Evolutionary conservation across 1,139 yeast genomes (phyloP).

Genomic region (Hanseniaspora uvarum): DNA sequence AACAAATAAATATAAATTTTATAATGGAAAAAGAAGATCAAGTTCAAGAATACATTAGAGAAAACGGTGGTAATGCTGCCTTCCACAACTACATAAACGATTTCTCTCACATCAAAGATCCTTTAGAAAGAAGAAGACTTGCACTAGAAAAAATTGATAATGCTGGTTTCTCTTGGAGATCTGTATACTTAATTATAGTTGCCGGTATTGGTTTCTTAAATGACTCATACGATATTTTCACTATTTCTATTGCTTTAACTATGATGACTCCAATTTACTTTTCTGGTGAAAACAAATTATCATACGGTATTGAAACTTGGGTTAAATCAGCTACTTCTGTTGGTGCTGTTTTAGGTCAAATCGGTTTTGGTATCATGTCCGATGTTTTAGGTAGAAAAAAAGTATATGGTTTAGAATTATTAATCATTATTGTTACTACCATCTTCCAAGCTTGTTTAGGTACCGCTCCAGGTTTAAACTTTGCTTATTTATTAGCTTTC

Average conservation of each 20-base stretch:
- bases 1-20: background rate
- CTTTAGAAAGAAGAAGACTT: slow-evolving; percentile 78
- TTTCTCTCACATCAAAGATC: slow-evolving; percentile 76
- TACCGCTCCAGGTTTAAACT: slow-evolving; percentile 55
- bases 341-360: slow-evolving; percentile 89
- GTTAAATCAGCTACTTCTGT: slow-evolving; percentile 82
- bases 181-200: slow-evolving; percentile 71
- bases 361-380: slow-evolving; percentile 75
- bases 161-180: slow-evolving; percentile 81
- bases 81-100: slow-evolving; percentile 78
- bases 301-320: slow-evolving; percentile 60
- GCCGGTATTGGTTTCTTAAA: slow-evolving; percentile 94
- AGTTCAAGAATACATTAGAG: slow-evolving; percentile 30
- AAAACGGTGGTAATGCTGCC: slow-evolving; percentile 78
- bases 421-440: slow-evolving; percentile 73
- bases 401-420: slow-evolving; percentile 77
- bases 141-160: slow-evolving; percentile 83
- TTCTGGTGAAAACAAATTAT: slow-evolving; percentile 52
- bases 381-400: slow-evolving; percentile 81
- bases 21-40: slow-evolving; percentile 22
- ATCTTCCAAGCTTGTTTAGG: slow-evolving; percentile 67
- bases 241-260: slow-evolving; percentile 69
- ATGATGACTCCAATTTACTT: slow-evolving; percentile 59
- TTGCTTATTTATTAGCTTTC: slow-evolving; percentile 62
- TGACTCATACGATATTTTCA: slow-evolving; percentile 84